Conservation (phyloP, 2,329 filamentous ascomycete species). For the Polychaeton citri region DNA sequence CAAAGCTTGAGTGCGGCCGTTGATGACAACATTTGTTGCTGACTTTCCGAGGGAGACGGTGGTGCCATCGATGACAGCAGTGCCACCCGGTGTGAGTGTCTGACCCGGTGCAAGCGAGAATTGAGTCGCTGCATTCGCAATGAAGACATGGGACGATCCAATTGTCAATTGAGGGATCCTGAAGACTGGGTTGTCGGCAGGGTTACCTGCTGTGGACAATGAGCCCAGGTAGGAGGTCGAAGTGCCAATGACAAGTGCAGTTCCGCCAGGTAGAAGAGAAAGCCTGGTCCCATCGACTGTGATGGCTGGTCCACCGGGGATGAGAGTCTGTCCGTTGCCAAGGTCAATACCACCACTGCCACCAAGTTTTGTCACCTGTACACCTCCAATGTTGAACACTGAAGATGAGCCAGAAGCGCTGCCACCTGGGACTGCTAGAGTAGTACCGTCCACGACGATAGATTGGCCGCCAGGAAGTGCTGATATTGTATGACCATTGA, state of each 20-base stretch:
- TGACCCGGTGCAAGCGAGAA: conserved; percentile 28
- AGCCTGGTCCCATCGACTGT: conserved; percentile 23
- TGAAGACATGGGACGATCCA: conserved; percentile 23
- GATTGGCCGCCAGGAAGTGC: neutral
- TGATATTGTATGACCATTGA: conserved; percentile 5
- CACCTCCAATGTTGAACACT: conserved; percentile 18
- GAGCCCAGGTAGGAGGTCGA: conserved; percentile 8
- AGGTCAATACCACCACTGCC: neutral
- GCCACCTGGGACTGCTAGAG: neutral
- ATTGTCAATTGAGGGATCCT: conserved; percentile 25
- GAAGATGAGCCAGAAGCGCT: conserved; percentile 4
- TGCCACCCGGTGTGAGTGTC: conserved; percentile 23
- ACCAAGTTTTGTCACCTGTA: neutral
- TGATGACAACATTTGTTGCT: conserved; percentile 27
- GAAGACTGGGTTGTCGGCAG: conserved; percentile 6
- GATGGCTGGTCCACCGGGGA: conserved; percentile 21
- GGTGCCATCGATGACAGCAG: conserved; percentile 24
- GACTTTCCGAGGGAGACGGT: conserved; percentile 27
- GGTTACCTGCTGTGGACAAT: conserved; percentile 1
- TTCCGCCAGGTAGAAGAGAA: conserved; percentile 21
- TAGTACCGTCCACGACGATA: conserved; percentile 1
- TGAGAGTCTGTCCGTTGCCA: conserved; percentile 16
- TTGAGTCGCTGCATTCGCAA: conserved; percentile 33
- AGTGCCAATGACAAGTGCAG: conserved; percentile 23
- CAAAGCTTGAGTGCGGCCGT: conserved; percentile 23